These are phyloP conservation scores for Rhizophagus sp. DNA, from an alignment of 192 early-diverging fungal genomes.

Conservation along the genomic window DNA sequence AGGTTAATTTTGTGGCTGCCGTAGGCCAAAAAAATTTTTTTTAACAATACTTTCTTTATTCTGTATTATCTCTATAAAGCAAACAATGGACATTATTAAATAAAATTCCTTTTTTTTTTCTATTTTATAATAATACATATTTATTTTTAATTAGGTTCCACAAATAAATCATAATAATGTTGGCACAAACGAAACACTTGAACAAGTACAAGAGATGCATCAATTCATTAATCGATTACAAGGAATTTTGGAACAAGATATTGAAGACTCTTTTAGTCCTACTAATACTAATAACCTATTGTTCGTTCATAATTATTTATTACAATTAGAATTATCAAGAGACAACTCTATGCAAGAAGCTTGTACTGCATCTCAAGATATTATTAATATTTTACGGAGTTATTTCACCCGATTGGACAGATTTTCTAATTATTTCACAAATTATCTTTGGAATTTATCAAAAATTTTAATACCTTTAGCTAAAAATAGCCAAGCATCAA, in stretches of 20 bases:
- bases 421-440: conserved; percentile 79
- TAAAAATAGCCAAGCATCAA: conserved; percentile 57
- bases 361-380: conserved; percentile 63
- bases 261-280: conserved; percentile 59
- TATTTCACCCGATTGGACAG: conserved; percentile 86
- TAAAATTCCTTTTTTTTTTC: not conserved
- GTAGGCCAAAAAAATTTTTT: not conserved
- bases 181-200: conserved; percentile 78
- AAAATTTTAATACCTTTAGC: conserved; percentile 78
- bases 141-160: conserved; percentile 66
- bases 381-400: conserved; percentile 76
- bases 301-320: conserved; percentile 84
- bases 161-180: conserved; percentile 93
- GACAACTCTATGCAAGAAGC: conserved; percentile 80
- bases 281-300: conserved; percentile 79
- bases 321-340: conserved; percentile 85
- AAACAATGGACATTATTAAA: not conserved
- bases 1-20: not conserved
- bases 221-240: conserved; percentile 72
- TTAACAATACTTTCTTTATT: not conserved
- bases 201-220: conserved; percentile 86
- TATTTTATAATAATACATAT: not conserved
- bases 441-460: conserved; percentile 84
- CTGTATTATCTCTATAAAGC: not conserved
- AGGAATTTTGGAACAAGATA: conserved; percentile 68